Base-by-base conservation (phyloP, 116 monocot genomes). In the Dioscorea cayenensis region DNA sequence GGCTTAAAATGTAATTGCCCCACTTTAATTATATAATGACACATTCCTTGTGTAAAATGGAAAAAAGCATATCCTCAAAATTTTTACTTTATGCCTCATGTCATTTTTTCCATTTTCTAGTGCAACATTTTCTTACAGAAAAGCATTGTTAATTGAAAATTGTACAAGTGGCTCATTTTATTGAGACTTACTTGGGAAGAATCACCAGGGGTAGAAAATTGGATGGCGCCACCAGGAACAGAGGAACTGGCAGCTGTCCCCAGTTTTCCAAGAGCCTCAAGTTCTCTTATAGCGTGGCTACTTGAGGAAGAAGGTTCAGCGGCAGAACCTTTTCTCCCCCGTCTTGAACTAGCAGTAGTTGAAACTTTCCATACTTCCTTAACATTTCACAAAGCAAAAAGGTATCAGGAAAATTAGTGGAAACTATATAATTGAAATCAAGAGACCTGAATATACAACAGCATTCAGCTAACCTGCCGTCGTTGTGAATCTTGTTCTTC, bases 361-460 rank as follows among this genome's bases (percentile, higher is more conserved):
- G 99, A 99, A 87, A 99, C 99, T 77, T 91, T 91, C 99, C 99
- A 99, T 67, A 99, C 87, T 76, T 99, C 99, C 99, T 99, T 58
- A 28, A 80, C 36, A 62, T 75, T 71, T 69, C 51, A 68, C 64
- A 21, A 12, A 23, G 48, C 16, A 43, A n/a, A 7, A 52, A 32
- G 3, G 18, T 11, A 60, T 28, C 64, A 28, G 50, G 63, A 60
- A 60, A 64, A 29, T 21, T 38, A 55, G 43, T 14, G 37, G 66
- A 75, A 19, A 17, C 4, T 37, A 71, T 66, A 25, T 58, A 60
- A 68, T 65, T 50, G 51, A 11, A 37, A 13, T 72, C 49, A 64
- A 32, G 29, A 22, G 23, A 6, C 8, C 16, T 2, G 12, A 19
- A 68, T 21, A 76, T 14, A 68, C n/a, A 23, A 55, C 48, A 51